These are phyloP conservation scores for Garcia nutans DNA, from an alignment of 345 rosid genomes.

Conservation along the genomic window DNA sequence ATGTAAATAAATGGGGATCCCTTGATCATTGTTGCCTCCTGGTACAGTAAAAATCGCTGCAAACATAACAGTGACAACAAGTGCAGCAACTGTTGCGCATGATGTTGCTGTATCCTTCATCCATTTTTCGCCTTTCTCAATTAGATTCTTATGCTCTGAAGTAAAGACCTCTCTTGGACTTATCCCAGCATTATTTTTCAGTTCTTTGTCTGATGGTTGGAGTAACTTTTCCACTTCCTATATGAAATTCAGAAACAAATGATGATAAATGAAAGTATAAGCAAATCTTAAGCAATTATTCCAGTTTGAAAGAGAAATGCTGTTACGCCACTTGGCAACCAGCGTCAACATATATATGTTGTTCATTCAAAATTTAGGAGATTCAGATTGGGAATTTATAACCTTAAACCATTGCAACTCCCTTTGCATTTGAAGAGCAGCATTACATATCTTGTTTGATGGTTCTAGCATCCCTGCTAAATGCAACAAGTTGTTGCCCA, in stretches of 20 bases:
- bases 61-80: conserved; percentile 8
- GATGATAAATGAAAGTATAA: background rate
- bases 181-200: background rate
- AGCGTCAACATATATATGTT: too few species aligned
- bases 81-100: conserved; percentile 11
- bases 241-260: background rate
- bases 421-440: too few species aligned
- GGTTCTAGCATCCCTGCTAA: too few species aligned
- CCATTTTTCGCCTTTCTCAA: conserved; percentile 16
- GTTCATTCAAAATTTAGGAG: too few species aligned
- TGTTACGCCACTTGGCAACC: too few species aligned
- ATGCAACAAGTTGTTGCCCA: too few species aligned
- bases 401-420: too few species aligned
- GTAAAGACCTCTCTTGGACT: conserved; percentile 11
- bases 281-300: too few species aligned
- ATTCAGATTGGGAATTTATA: too few species aligned
- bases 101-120: conserved; percentile 21
- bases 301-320: too few species aligned
- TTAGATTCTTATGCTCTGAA: background rate
- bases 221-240: conserved; percentile 19
- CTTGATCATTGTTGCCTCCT: background rate
- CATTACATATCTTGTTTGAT: too few species aligned
- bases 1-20: too few species aligned
- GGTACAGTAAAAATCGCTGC: conserved; percentile 19
- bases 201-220: conserved; percentile 9